phyloP scores from a whole-genome alignment of 2,329 filamentous ascomycete genomes.

The Pseudogymnoascus pannorum region DNA sequence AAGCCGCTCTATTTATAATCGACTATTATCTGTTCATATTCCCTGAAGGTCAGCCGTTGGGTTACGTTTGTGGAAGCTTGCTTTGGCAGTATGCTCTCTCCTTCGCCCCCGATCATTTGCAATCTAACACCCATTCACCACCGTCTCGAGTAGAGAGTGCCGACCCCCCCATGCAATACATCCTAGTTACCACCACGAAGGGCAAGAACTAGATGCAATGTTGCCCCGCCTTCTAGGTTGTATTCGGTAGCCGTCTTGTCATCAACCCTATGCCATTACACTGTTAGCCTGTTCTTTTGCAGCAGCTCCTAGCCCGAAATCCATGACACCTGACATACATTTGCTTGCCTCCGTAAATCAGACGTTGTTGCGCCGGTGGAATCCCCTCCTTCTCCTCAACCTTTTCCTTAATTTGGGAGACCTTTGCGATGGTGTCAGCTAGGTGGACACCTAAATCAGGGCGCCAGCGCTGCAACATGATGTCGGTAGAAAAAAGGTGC shows the following conservation, averaged over 20 bases:
- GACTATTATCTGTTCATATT: conserved; percentile 8
- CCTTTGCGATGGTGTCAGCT: conserved; percentile 40
- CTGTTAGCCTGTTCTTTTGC: not conserved
- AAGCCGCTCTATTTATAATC: conserved; percentile 8
- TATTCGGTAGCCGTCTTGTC: conserved; percentile 92
- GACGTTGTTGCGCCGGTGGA: conserved; percentile 87
- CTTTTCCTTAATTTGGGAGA: conserved; percentile 95
- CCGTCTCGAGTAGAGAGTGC: not conserved
- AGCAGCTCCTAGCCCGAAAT: not conserved
- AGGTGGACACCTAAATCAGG: not conserved
- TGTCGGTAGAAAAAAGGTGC: not conserved
- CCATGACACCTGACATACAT: conserved; percentile 54
- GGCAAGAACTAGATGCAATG: conserved; percentile 89
- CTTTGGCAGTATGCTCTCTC: not conserved
- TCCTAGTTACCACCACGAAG: conserved; percentile 63
- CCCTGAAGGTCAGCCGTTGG: not conserved
- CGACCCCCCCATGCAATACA: not conserved
- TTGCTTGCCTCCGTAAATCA: conserved; percentile 97
- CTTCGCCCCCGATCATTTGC: not conserved
- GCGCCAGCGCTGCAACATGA: not conserved
- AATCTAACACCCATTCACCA: not conserved
- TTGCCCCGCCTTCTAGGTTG: conserved; percentile 82
- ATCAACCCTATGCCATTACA: conserved; percentile 61
- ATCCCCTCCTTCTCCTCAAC: conserved; percentile 99
- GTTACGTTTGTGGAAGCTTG: not conserved